Percentiles rank a stretch among this genome's conserved stretches.
Conservation (phyloP, 2,329 filamentous ascomycete species). For the Chaetomiaceae sp. region DNA sequence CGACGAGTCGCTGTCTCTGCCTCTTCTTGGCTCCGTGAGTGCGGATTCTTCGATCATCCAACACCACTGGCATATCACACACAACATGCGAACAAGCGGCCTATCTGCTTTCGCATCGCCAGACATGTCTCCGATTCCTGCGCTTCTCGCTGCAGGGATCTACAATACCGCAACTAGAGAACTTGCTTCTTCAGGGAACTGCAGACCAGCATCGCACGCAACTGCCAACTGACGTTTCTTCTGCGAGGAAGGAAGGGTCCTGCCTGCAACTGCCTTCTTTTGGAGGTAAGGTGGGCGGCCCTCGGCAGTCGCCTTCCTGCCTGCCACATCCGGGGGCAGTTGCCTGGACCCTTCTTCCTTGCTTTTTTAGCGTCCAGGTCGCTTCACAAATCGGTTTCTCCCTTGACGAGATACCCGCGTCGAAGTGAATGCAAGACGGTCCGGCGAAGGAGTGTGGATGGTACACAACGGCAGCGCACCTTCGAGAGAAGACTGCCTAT, state of each 20-base stretch:
- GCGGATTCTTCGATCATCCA: too few species aligned
- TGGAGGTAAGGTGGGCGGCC: background rate
- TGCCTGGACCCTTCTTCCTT: background rate
- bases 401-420: background rate
- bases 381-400: background rate
- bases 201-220: background rate
- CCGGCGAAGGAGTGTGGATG: background rate
- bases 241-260: conserved; percentile 3
- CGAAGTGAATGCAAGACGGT: background rate
- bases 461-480: background rate
- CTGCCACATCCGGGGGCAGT: background rate
- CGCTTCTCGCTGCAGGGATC: background rate
- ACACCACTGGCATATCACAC: too few species aligned
- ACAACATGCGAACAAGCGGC: too few species aligned
- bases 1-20: background rate
- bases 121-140: background rate
- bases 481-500: too few species aligned
- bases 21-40: background rate
- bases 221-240: too few species aligned
- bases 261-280: background rate
- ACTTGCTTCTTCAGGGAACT: conserved; percentile 3
- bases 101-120: too few species aligned
- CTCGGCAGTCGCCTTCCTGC: background rate
- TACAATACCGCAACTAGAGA: too few species aligned
- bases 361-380: background rate